Evolutionary conservation across 345 rosid genomes (phyloP).

Genomic region (Salix udensis): DNA sequence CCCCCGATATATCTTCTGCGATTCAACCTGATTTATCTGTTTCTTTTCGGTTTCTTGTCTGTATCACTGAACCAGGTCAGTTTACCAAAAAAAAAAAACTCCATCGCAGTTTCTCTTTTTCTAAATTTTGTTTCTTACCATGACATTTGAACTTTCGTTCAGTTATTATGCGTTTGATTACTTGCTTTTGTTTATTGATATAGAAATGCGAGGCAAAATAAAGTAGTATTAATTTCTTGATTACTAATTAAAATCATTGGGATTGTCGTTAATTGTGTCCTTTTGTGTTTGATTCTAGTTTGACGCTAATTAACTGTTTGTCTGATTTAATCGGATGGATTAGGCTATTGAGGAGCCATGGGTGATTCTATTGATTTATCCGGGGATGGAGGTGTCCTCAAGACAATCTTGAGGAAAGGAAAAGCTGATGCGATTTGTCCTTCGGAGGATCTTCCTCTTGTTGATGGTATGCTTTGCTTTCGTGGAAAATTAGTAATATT

Average conservation of each 20-base stretch:
- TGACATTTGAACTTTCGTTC: background rate
- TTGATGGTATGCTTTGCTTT: constrained; percentile 80
- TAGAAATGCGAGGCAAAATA: background rate
- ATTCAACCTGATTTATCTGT: constrained; percentile 2
- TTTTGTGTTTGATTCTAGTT: background rate
- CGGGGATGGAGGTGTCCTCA: constrained; percentile 81
- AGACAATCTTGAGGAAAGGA: constrained; percentile 55
- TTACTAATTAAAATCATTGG: background rate
- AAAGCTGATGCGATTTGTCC: constrained; percentile 62
- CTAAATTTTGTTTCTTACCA: too few species aligned
- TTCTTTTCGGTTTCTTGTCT: background rate
- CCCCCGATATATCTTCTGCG: constrained; percentile 7
- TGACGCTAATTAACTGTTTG: background rate
- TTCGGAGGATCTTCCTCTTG: constrained; percentile 74
- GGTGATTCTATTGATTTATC: constrained; percentile 59
- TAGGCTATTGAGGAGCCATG: constrained; percentile 37
- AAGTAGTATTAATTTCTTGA: background rate
- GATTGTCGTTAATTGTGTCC: background rate
- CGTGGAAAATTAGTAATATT: background rate
- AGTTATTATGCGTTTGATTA: background rate
- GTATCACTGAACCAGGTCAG: background rate
- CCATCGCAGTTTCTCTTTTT: background rate
- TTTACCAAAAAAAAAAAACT: background rate
- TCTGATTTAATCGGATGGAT: background rate
- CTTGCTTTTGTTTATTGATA: background rate